Base-by-base conservation (phyloP, 352 stramenopile species). In the Globisporangium camurandrum region DNA sequence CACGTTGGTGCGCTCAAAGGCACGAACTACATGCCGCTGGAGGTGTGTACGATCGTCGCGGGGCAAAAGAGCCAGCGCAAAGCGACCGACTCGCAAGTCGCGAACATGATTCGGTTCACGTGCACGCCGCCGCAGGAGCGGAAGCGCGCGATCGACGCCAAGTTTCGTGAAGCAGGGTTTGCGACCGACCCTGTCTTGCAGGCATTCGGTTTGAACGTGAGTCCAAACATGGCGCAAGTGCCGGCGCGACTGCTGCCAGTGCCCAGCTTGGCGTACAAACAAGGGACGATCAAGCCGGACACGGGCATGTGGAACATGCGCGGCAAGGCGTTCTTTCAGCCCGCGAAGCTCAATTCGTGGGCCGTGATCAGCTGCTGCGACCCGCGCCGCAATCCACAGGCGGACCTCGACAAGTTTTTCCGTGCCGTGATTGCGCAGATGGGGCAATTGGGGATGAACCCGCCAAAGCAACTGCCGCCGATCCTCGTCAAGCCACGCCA, bases 51-150 rank as follows among this genome's bases (percentile, higher is more conserved):
- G 40, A 75, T 90, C 9, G 68, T 76, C 0, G 67, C 75, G 0
- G 74, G 82, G 12, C n/a, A n/a, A n/a, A n/a, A n/a, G n/a, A n/a
- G n/a, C n/a, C 83, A 95, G 56, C 68, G 71, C 22, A 86, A 83
- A 33, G 43, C 73, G 0, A 84, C 85, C 39, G 82, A 93, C 2
- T 54, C 76, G 22, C 75, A 95, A 48, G 91, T 80, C 22, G 75
- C 81, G 12, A 76, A 93, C 53, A 92, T 95, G 36, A 93, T 95
- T 45, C 30, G 41, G n/a, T 69, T 84, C 43, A 88, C 76, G 7
- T 74, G 66, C 40, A 61, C 82, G 52, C 61, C 61, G 22, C 76
- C 76, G 2, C 54, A 62, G 2, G 54, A 69, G 23, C 75, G 79
- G 31, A 51, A 70, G n/a, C 50, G 68, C n/a, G 75, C 63, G 10